phyloP scores from a whole-genome alignment of 805 yeast species.

The Grigorovia transvaalensis region DNA sequence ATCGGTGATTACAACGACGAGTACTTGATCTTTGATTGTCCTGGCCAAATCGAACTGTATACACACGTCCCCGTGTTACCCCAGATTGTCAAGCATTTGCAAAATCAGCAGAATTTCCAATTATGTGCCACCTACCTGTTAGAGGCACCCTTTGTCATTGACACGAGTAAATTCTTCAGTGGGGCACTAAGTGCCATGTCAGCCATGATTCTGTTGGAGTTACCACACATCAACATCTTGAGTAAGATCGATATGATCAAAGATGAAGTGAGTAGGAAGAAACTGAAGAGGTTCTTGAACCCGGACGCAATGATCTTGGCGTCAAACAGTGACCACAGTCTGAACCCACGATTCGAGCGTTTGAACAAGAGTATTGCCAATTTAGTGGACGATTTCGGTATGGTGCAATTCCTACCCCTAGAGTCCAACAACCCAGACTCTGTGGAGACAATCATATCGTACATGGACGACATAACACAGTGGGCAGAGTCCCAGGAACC shows the following conservation, averaged over 20 bases:
- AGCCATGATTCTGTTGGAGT: slow-evolving; percentile 89
- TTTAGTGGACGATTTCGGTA: slow-evolving; percentile 92
- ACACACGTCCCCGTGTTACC: slow-evolving; percentile 93
- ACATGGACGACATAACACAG: slow-evolving; percentile 93
- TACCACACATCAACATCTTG: slow-evolving; percentile 87
- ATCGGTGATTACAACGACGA: slow-evolving; percentile 95
- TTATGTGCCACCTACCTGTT: slow-evolving; percentile 86
- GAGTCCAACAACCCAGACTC: slow-evolving; percentile 69
- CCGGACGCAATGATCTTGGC: slow-evolving; percentile 80
- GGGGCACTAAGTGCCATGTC: slow-evolving; percentile 97
- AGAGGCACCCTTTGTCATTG: slow-evolving; percentile 91
- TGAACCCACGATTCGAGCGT: slow-evolving; percentile 52
- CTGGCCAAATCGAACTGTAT: slow-evolving; percentile 92
- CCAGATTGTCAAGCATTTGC: slow-evolving; percentile 74
- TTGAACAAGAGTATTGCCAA: slow-evolving; percentile 78
- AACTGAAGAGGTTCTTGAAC: slow-evolving; percentile 71
- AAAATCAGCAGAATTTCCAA: slow-evolving; percentile 67
- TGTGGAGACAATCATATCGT: slow-evolving; percentile 73
- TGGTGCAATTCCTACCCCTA: slow-evolving; percentile 93
- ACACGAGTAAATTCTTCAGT: slow-evolving; percentile 82
- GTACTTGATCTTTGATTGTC: slow-evolving; percentile 88
- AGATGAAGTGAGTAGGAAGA: slow-evolving; percentile 64
- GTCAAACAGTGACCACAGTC: slow-evolving; percentile 34
- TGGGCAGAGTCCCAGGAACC: slow-evolving; percentile 97
- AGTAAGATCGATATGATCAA: slow-evolving; percentile 81